Percentiles rank a stretch among this genome's conserved stretches.
These are phyloP conservation scores for Ceratobasidium sp. DNA, from an alignment of 1,284 basidiomycete species.

Conservation along the genomic window DNA sequence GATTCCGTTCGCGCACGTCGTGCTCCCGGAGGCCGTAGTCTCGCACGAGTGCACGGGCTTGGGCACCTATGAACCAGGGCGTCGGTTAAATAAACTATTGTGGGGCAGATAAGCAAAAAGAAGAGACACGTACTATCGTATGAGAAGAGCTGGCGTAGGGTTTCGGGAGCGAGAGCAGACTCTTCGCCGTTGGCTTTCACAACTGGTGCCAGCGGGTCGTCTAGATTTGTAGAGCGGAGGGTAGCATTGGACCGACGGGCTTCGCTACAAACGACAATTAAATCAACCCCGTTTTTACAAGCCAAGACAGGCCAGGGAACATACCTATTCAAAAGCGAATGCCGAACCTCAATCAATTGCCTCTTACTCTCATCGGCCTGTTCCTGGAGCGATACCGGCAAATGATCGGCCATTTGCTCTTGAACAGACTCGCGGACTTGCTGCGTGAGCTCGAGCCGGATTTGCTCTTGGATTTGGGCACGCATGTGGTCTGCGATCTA, in stretches of 20 bases:
- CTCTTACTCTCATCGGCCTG: constrained; percentile 63
- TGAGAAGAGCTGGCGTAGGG: constrained; percentile 64
- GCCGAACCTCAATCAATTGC: constrained; percentile 61
- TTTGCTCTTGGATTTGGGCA: constrained; percentile 59
- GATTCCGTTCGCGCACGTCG: constrained; percentile 52
- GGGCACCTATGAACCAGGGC: constrained; percentile 56
- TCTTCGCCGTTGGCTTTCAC: constrained; percentile 63
- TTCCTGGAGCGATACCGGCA: constrained; percentile 63
- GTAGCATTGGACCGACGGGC: constrained; percentile 65
- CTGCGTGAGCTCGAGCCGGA: constrained; percentile 59
- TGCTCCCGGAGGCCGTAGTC: constrained; percentile 65
- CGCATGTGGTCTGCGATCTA: constrained; percentile 51
- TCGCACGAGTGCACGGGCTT: constrained; percentile 59
- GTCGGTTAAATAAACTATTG: not conserved
- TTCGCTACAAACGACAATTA: constrained; percentile 57
- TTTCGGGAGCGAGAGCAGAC: constrained; percentile 65
- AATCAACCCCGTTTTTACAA: not conserved
- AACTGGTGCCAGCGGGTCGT: constrained; percentile 63
- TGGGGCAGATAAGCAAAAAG: not conserved
- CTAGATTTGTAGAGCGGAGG: constrained; percentile 60
- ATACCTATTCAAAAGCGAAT: constrained; percentile 67
- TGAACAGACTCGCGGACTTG: constrained; percentile 64
- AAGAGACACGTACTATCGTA: constrained; percentile 63
- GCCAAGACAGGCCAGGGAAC: constrained; percentile 50
- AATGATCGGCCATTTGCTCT: constrained; percentile 62